Evolutionary conservation across 306 rosid genomes (phyloP).

Genomic region (Gillenia trifoliata): DNA sequence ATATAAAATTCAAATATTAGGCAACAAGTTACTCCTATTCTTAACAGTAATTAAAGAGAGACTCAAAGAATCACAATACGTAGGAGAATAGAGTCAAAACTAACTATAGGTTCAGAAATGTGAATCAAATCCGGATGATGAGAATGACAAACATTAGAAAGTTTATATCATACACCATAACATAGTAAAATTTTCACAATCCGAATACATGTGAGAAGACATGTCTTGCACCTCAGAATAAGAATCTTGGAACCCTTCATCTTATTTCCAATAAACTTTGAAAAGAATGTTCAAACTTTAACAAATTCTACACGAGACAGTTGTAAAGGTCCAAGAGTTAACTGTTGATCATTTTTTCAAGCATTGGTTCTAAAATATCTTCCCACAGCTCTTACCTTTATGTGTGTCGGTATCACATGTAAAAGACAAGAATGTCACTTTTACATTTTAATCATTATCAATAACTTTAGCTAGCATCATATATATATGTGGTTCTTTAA

Average conservation of each 20-base stretch:
- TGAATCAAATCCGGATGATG: too few species aligned
- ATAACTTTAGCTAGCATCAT: not conserved
- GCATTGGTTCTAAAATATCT: conserved; percentile 1
- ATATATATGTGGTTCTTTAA: not conserved
- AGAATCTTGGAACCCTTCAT: not conserved
- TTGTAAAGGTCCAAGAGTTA: not conserved
- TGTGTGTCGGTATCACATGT: not conserved
- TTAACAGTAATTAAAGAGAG: too few species aligned
- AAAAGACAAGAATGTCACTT: not conserved
- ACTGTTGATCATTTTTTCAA: not conserved
- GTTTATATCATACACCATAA: too few species aligned
- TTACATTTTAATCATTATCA: not conserved
- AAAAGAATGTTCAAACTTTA: not conserved
- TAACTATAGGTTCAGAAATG: too few species aligned
- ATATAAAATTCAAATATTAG: too few species aligned
- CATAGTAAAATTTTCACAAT: too few species aligned
- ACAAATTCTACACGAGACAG: not conserved
- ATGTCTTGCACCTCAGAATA: not conserved
- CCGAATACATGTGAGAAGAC: not conserved
- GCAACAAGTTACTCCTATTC: too few species aligned
- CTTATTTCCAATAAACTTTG: not conserved
- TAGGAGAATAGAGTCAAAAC: too few species aligned
- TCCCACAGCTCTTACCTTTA: not conserved
- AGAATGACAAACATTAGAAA: too few species aligned
- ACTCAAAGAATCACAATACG: too few species aligned